Evolutionary conservation across 768 basidiomycete genomes (phyloP).

Genomic region (Suillus lakei): DNA sequence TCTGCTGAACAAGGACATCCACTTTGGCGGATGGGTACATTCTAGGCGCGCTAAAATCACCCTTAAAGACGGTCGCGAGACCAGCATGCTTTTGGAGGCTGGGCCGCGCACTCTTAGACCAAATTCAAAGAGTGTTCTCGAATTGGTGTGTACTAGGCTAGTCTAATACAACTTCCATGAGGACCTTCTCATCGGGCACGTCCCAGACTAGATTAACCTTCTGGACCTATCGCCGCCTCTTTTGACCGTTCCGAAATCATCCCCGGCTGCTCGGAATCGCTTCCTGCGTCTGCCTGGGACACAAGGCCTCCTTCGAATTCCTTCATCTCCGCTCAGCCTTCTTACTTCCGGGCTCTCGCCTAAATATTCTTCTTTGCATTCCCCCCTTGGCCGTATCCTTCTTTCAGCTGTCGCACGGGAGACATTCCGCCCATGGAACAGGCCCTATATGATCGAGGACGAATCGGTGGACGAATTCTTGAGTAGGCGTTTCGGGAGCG

Average conservation of each 20-base stretch:
- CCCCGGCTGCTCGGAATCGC: slow-evolving; percentile 78
- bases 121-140: slow-evolving; percentile 70
- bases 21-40: slow-evolving; percentile 88
- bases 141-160: slow-evolving; percentile 59
- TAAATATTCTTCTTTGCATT: slow-evolving; percentile 35
- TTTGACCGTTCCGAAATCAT: slow-evolving; percentile 65
- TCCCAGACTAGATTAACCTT: slow-evolving; percentile 69
- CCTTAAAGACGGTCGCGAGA: slow-evolving; percentile 30
- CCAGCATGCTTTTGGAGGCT: slow-evolving; percentile 70
- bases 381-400: slow-evolving; percentile 48
- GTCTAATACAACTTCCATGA: neutral
- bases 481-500: slow-evolving; percentile 69
- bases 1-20: slow-evolving; percentile 66
- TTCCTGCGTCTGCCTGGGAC: slow-evolving; percentile 65
- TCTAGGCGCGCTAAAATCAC: slow-evolving; percentile 57
- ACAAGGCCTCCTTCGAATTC: slow-evolving; percentile 57
- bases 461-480: slow-evolving; percentile 85
- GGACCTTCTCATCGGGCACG: slow-evolving; percentile 15
- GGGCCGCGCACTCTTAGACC: slow-evolving; percentile 90
- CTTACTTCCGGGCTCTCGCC: slow-evolving; percentile 37
- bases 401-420: slow-evolving; percentile 63
- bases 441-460: slow-evolving; percentile 52
- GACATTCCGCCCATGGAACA: slow-evolving; percentile 53
- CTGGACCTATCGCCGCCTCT: slow-evolving; percentile 64
- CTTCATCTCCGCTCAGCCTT: slow-evolving; percentile 44